These are phyloP conservation scores for Cercophora samala DNA, from an alignment of 495 filamentous ascomycete species.

Conservation along the genomic window DNA sequence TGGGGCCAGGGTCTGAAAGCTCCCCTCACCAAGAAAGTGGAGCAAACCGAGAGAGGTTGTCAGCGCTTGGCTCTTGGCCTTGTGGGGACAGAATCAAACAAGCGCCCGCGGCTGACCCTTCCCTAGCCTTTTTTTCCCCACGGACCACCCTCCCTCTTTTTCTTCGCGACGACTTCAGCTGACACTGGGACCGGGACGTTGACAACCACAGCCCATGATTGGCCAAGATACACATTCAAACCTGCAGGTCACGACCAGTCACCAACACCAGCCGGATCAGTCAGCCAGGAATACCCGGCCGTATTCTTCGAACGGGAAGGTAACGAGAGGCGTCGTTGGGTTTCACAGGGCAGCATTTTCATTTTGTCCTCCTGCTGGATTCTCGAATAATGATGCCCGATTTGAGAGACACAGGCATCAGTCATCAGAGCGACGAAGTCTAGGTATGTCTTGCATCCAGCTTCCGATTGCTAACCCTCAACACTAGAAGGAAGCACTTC, in stretches of 20 bases:
- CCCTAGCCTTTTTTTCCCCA: neutral
- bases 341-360: neutral
- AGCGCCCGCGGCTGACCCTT: neutral
- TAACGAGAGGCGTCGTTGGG: neutral
- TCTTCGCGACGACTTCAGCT: neutral
- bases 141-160: neutral
- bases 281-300: neutral
- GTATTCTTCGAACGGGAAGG: neutral
- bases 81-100: neutral
- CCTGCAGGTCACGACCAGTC: neutral
- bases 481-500: neutral
- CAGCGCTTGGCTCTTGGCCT: neutral
- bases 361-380: neutral
- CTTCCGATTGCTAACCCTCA: neutral
- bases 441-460: neutral
- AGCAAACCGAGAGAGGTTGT: neutral
- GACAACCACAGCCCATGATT: neutral
- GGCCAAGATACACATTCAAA: neutral
- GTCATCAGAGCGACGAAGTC: neutral
- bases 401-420: neutral
- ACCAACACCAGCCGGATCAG: neutral
- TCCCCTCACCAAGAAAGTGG: neutral
- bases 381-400: neutral
- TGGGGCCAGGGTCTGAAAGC: neutral
- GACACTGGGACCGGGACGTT: neutral